These are phyloP conservation scores for Pseudogymnoascus sp. DNA, from an alignment of 2,329 filamentous ascomycete species.

Conservation along the genomic window DNA sequence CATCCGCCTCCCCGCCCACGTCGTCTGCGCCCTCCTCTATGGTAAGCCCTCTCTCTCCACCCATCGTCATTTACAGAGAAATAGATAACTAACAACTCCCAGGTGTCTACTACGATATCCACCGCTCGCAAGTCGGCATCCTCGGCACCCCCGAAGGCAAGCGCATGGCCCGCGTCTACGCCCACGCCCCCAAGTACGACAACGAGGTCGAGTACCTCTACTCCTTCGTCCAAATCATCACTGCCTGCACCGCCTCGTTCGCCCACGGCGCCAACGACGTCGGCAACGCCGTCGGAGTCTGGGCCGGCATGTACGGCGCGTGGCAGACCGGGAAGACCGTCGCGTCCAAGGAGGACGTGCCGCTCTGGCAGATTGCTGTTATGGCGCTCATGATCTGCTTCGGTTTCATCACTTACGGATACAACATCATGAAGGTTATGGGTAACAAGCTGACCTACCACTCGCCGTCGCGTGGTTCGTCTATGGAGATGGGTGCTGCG, in stretches of 20 bases:
- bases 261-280: slow-evolving; percentile 71
- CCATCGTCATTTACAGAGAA: too few species aligned
- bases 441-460: slow-evolving; percentile 74
- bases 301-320: slow-evolving; percentile 62
- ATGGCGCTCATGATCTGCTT: slow-evolving; percentile 54
- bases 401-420: slow-evolving; percentile 67
- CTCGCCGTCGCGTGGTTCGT: slow-evolving; percentile 50
- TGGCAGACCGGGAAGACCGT: slow-evolving; percentile 57
- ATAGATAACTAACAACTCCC: too few species aligned
- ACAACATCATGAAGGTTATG: slow-evolving; percentile 84
- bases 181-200: slow-evolving; percentile 54
- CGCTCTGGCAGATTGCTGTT: slow-evolving; percentile 70
- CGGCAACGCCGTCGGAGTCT: slow-evolving; percentile 61
- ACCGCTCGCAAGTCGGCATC: slow-evolving; percentile 65
- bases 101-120: slow-evolving; percentile 71
- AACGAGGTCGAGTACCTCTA: slow-evolving; percentile 61
- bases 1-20: slow-evolving; percentile 61
- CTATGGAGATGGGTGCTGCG: slow-evolving; percentile 74
- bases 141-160: slow-evolving; percentile 63
- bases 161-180: slow-evolving; percentile 64
- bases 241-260: slow-evolving; percentile 43
- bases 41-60: slow-evolving; percentile 27
- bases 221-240: slow-evolving; percentile 47
- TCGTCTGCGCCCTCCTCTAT: slow-evolving; percentile 59
- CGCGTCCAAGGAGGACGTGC: slow-evolving; percentile 56